Conservation (phyloP, 176 grass and related monocot genomes). For the Oryza australiensis region DNA sequence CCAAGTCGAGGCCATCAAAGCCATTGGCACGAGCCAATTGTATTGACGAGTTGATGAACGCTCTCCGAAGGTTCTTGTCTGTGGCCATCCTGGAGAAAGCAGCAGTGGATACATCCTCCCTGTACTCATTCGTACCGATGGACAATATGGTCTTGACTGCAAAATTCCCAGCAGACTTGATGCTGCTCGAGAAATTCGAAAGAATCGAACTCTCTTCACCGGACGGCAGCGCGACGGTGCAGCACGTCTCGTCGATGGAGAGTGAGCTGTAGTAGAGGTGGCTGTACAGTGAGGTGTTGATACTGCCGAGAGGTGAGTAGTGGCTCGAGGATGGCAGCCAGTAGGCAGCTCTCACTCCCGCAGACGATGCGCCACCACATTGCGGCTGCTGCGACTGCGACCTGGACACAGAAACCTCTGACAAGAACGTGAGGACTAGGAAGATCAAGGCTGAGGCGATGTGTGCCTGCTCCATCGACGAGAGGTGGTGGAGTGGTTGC, state of each 20-base stretch:
- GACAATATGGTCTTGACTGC: slow-evolving; percentile 54
- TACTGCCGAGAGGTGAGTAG: slow-evolving; percentile 56
- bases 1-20: slow-evolving; percentile 73
- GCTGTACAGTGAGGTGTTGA: slow-evolving; percentile 60
- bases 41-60: slow-evolving; percentile 58
- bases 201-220: slow-evolving; percentile 28
- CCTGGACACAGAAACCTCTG: neutral
- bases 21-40: slow-evolving; percentile 49
- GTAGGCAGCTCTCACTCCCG: slow-evolving; percentile 57
- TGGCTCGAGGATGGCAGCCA: slow-evolving; percentile 51
- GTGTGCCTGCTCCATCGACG: slow-evolving; percentile 25
- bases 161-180: slow-evolving; percentile 48
- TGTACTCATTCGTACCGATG: slow-evolving; percentile 40
- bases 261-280: slow-evolving; percentile 79
- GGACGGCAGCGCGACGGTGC: neutral
- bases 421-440: neutral
- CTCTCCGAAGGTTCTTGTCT: slow-evolving; percentile 26
- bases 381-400: neutral
- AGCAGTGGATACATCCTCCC: slow-evolving; percentile 15
- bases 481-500: neutral
- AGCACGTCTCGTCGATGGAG: slow-evolving; percentile 45
- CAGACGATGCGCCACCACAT: neutral
- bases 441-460: slow-evolving; percentile 25
- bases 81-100: slow-evolving; percentile 70
- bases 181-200: slow-evolving; percentile 39